A percentile compares a stretch with the other conserved stretches of the same genome.
Conservation (phyloP, 2,329 filamentous ascomycete genomes). For the Seiridium unicorne region DNA sequence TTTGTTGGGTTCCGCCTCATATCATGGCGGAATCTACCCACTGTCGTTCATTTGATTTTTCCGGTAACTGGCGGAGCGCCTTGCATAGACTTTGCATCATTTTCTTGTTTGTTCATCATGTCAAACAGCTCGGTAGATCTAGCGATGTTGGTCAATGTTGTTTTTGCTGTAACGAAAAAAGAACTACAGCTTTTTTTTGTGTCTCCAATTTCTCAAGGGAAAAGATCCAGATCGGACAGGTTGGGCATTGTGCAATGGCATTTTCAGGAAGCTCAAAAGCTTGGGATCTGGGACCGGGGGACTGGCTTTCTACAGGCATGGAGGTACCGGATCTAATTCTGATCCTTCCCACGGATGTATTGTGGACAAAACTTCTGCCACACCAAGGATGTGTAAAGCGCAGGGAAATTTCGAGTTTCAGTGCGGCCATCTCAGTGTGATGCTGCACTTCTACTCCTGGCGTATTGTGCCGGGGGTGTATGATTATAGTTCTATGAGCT, state of each 20-base stretch:
- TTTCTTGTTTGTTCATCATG: background rate
- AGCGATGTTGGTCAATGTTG: background rate
- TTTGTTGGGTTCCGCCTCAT: no score
- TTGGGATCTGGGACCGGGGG: background rate
- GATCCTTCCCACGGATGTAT: no score
- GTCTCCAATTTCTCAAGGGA: background rate
- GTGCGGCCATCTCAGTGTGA: no score
- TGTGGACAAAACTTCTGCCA: no score
- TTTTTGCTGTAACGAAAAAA: background rate
- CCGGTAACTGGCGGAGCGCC: background rate
- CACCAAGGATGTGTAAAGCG: no score
- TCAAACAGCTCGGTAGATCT: background rate
- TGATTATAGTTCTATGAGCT: no score
- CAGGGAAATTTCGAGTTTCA: no score
- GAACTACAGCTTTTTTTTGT: background rate
- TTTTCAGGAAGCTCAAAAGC: conserved; percentile 1
- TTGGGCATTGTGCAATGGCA: background rate
- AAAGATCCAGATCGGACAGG: background rate
- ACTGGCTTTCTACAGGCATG: no score
- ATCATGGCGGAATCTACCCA: no score
- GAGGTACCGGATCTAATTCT: no score
- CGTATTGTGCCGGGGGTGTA: no score
- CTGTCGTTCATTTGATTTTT: background rate
- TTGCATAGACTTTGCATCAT: background rate
- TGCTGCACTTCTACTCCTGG: no score